Conservation (phyloP, 371 early-diverging fungal species). For the Lichtheimia ramosa region DNA sequence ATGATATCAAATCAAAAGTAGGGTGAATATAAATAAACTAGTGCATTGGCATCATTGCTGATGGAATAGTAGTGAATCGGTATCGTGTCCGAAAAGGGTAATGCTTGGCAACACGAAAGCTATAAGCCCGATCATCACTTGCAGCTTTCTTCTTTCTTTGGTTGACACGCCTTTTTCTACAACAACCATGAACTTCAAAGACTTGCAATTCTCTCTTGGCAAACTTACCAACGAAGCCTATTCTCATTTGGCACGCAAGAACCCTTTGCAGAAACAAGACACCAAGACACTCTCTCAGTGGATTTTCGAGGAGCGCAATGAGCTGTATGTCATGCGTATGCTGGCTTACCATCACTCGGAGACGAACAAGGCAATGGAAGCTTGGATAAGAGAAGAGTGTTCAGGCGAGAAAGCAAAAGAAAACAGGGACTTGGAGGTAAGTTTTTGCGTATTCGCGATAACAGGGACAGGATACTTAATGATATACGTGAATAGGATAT, state of each 20-base stretch:
- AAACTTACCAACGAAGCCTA: conserved; percentile 41
- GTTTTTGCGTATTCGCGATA: neutral
- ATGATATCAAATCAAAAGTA: too few species aligned
- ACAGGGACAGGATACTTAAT: neutral
- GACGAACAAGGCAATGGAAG: conserved; percentile 30
- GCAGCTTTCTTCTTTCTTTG: neutral
- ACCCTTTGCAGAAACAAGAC: conserved; percentile 46
- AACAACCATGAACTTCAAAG: conserved; percentile 39
- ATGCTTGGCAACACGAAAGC: neutral
- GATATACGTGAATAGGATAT: conserved; percentile 23
- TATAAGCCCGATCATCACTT: neutral
- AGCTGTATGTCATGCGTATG: conserved; percentile 35
- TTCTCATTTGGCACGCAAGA: conserved; percentile 42
- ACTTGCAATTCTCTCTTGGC: conserved; percentile 42
- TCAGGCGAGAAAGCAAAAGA: conserved; percentile 25
- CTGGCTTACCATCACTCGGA: conserved; percentile 33
- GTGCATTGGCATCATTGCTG: too few species aligned
- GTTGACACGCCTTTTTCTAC: neutral
- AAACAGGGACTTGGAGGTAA: conserved; percentile 36
- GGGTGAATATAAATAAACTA: neutral
- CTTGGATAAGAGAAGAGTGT: conserved; percentile 34
- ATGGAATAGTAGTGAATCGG: neutral
- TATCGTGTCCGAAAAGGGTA: neutral
- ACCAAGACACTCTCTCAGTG: conserved; percentile 37
- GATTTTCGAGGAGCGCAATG: conserved; percentile 47